Conservation (phyloP, 805 yeast genomes). For the Yarrowia porcina region DNA sequence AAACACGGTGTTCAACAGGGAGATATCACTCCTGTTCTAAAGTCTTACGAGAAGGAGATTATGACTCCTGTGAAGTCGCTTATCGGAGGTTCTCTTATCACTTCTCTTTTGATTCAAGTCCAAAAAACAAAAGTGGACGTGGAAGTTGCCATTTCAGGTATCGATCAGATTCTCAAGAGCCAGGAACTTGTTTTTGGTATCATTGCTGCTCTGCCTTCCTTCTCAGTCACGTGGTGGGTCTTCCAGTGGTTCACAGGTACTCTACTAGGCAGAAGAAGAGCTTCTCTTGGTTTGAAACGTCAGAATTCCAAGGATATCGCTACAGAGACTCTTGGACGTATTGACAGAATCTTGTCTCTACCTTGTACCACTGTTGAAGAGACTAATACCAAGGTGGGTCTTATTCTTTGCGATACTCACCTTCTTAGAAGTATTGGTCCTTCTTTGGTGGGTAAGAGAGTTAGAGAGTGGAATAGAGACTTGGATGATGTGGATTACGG, state of each 20-base stretch:
- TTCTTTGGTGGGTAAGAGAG: conserved; percentile 46
- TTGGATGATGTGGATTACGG: conserved; percentile 41
- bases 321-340: conserved; percentile 50
- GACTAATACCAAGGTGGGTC: conserved; percentile 48
- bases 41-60: conserved; percentile 73
- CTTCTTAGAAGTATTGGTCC: conserved; percentile 52
- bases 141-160: conserved; percentile 82
- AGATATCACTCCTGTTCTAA: conserved; percentile 74
- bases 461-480: conserved; percentile 60
- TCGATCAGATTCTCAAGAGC: conserved; percentile 81
- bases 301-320: conserved; percentile 36
- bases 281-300: conserved; percentile 27
- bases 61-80: conserved; percentile 63
- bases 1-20: conserved; percentile 60
- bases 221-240: conserved; percentile 47
- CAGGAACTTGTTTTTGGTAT: conserved; percentile 94
- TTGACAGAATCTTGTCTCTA: conserved; percentile 51
- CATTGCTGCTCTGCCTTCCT: conserved; percentile 77
- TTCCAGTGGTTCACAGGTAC: conserved; percentile 27
- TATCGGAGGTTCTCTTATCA: conserved; percentile 65
- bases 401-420: conserved; percentile 62
- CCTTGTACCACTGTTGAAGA: conserved; percentile 34
- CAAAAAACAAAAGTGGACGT: conserved; percentile 97
- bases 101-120: conserved; percentile 82
- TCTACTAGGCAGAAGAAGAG: conserved; percentile 31